Conservation (phyloP, 106 monocot genomes). For the Dendrobium officinale region DNA sequence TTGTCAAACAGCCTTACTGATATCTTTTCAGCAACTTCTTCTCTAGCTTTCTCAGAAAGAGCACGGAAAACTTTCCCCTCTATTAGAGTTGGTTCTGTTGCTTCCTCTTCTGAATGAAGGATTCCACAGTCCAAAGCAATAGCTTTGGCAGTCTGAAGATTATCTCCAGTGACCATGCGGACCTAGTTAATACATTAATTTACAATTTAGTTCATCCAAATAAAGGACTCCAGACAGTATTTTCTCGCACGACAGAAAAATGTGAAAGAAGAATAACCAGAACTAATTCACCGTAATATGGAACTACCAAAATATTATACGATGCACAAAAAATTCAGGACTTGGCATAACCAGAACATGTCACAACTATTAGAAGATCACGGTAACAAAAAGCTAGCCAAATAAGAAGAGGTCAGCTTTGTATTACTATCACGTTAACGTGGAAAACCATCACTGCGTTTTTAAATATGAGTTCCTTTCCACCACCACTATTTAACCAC, state of each 20-base stretch:
- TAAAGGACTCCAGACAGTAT: neutral
- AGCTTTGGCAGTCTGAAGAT: constrained; percentile 92
- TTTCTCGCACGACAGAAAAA: neutral
- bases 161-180: constrained; percentile 99
- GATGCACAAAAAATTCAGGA: neutral
- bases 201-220: neutral
- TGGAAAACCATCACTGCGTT: neutral
- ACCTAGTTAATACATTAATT: constrained; percentile 47
- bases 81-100: constrained; percentile 59
- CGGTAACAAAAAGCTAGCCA: neutral
- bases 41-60: constrained; percentile 54
- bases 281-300: neutral
- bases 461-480: neutral
- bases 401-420: neutral
- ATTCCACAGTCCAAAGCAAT: constrained; percentile 96
- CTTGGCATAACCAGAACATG: neutral
- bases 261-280: neutral
- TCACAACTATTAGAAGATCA: neutral
- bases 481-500: neutral
- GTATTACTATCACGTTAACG: neutral
- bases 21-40: constrained; percentile 61
- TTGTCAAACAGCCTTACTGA: constrained; percentile 41
- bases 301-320: neutral
- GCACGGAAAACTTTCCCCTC: constrained; percentile 79
- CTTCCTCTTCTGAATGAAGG: constrained; percentile 53